Evolutionary conservation across 202 grass and related monocot species (phyloP), one percentile per base, ranked within the genome.

Genomic region (Hordeum pubiflorum): DNA sequence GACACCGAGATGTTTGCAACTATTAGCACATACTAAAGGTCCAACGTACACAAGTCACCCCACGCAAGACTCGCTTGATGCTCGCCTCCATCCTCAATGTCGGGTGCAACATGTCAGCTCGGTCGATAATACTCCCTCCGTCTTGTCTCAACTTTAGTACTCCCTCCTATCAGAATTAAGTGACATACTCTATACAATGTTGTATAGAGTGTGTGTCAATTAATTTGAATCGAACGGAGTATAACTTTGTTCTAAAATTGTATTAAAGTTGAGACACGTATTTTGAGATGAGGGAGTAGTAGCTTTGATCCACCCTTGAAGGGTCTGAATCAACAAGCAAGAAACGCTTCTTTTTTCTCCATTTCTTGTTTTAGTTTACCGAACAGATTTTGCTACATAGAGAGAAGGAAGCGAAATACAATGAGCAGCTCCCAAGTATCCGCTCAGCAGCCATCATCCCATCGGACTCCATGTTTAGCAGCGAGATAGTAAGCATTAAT

Each of bases 401-500:
- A 32, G 27, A 11, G 39, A 70, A 33, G 33, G 34, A 33, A 39
- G 23, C 41, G 21, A 15, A 63, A 29, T 44, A 50, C 41, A 38
- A 34, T 6, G 3, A 85, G 34, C 60, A 81, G 6, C 4, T 36
- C 10, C 34, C 71, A 11, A 41, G 11, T 13, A 52, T 56, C 33
- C 23, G 15, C 9, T 83, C 69, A 80, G 84, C 86, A 97, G 76
- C 91, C 91, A 52, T 97, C 89, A 58, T 88, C 94, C 91, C 87
- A 97, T 84, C 89, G 72, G 69, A 93, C 91, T 12, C 94, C 94
- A 77, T 97, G 94, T 57, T 91, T 97, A 72, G 94, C 91, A 69
- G 87, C 94, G 5, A 97, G 87, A 86, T 97, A 94, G 81, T 92
- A 97, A 23, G 94, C 89, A 40, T 91, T 93, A 20, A 92, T 64